Percentiles rank a stretch among this genome's conserved stretches.
Conservation (phyloP, 2,329 filamentous ascomycete species). For the Monilinia fructigena region DNA sequence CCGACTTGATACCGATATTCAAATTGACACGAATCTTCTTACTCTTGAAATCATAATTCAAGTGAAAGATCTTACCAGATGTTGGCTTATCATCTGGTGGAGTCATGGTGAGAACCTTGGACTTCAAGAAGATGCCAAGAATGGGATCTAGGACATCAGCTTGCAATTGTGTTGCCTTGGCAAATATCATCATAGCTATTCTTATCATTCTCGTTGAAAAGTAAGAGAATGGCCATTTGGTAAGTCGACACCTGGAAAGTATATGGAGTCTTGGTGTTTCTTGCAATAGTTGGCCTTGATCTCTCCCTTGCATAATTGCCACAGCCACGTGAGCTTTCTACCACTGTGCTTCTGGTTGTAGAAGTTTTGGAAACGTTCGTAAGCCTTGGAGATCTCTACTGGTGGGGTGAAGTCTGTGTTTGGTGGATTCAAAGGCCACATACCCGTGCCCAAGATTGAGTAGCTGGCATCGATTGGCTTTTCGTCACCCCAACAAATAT, state of each 20-base stretch:
- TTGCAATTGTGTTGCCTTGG: constrained; percentile 74
- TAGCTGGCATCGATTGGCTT: constrained; percentile 82
- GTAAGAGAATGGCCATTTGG: constrained; percentile 91
- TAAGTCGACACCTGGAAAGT: constrained; percentile 97
- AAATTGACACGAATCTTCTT: constrained; percentile 98
- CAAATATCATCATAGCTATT: constrained; percentile 86
- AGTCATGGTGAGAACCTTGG: constrained; percentile 76
- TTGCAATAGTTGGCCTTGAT: constrained; percentile 92
- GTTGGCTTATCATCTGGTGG: constrained; percentile 74
- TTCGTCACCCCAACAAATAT: constrained; percentile 61
- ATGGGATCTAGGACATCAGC: constrained; percentile 84
- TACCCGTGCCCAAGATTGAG: constrained; percentile 90
- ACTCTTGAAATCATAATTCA: constrained; percentile 96
- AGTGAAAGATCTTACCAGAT: constrained; percentile 72
- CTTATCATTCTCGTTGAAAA: constrained; percentile 90
- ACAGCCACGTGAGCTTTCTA: constrained; percentile 94
- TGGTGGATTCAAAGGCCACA: constrained; percentile 90
- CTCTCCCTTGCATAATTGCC: constrained; percentile 97
- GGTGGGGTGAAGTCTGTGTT: constrained; percentile 88
- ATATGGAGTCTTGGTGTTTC: constrained; percentile 82
- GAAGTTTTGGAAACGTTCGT: constrained; percentile 84
- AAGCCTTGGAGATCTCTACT: constrained; percentile 77
- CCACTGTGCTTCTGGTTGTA: constrained; percentile 97
- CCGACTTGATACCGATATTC: constrained; percentile 90
- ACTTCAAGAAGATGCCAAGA: constrained; percentile 83